A percentile compares a stretch with the other conserved stretches of the same genome.
Evolutionary conservation across 441 rosid genomes (phyloP).

Genomic region (Eruca vesicaria): DNA sequence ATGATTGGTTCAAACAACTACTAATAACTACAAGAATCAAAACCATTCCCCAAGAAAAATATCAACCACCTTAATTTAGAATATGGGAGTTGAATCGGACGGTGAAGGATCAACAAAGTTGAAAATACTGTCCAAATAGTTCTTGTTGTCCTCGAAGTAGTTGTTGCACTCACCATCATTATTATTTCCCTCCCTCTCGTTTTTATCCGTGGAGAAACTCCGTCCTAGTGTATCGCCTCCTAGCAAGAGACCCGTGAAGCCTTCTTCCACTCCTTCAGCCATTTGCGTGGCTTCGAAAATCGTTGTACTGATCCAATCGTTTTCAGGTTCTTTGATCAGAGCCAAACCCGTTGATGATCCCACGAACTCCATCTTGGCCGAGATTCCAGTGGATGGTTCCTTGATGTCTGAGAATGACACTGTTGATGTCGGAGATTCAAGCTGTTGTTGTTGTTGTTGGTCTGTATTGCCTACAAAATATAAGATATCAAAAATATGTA

Average conservation of each 20-base stretch:
- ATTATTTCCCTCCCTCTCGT: slow-evolving; percentile 24
- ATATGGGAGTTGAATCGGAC: slow-evolving; percentile 45
- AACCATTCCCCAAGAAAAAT: slow-evolving; percentile 7
- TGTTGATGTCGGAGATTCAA: slow-evolving; percentile 78
- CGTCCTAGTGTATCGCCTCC: slow-evolving; percentile 46
- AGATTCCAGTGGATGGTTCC: background rate
- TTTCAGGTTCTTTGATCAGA: slow-evolving; percentile 53
- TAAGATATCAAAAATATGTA: slow-evolving; percentile 1
- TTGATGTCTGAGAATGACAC: slow-evolving; percentile 62
- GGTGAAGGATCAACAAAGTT: slow-evolving; percentile 82
- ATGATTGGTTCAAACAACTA: background rate
- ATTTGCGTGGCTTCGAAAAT: slow-evolving; percentile 43
- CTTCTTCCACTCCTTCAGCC: slow-evolving; percentile 51
- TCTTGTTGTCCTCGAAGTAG: slow-evolving; percentile 75
- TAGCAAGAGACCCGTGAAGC: slow-evolving; percentile 68
- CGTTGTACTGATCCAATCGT: slow-evolving; percentile 59
- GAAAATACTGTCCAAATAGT: slow-evolving; percentile 83
- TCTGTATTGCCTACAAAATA: slow-evolving; percentile 19
- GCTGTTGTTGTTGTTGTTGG: slow-evolving; percentile 20
- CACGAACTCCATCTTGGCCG: slow-evolving; percentile 47
- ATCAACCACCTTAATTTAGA: slow-evolving; percentile 1
- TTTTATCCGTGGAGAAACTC: slow-evolving; percentile 50
- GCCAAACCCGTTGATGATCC: slow-evolving; percentile 39
- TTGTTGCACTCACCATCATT: slow-evolving; percentile 41
- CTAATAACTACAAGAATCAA: background rate